Conservation (phyloP, 768 basidiomycete species). For the Hypholoma fasciculare region DNA sequence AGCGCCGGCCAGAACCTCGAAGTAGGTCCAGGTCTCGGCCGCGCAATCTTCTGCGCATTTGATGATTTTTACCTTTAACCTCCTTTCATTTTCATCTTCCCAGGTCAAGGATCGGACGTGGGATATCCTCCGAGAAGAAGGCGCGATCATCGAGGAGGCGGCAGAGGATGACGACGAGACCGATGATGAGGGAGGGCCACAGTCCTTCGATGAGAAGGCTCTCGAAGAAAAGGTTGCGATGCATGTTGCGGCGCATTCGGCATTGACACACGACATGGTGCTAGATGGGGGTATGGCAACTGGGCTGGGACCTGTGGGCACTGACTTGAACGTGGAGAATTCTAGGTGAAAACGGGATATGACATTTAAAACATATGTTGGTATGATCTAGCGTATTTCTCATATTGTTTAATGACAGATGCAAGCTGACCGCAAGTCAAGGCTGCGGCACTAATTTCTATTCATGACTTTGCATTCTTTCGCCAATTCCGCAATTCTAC, state of each 20-base stretch:
- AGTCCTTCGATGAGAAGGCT: constrained; percentile 45
- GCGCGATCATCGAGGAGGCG: constrained; percentile 67
- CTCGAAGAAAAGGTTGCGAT: constrained; percentile 38
- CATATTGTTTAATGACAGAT: no score
- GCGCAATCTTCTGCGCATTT: background rate
- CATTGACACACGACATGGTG: background rate
- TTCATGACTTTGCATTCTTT: background rate
- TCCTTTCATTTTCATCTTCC: background rate
- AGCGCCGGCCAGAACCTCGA: constrained; percentile 79
- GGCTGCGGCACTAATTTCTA: no score
- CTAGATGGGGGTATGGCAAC: background rate
- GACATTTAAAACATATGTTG: background rate
- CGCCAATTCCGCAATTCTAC: background rate
- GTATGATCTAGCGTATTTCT: no score
- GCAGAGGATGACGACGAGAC: constrained; percentile 39
- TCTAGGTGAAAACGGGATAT: background rate
- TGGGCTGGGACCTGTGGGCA: background rate
- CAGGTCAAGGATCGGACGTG: constrained; percentile 64
- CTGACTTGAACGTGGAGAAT: background rate
- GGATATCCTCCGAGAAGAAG: constrained; percentile 57
- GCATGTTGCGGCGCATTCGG: constrained; percentile 15
- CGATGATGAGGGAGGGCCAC: constrained; percentile 25
- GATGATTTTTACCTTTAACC: background rate
- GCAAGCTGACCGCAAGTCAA: no score
- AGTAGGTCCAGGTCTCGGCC: constrained; percentile 28